Evolutionary conservation across 2,329 filamentous ascomycete genomes (phyloP).

Genomic region (Aspergillus cejpii): DNA sequence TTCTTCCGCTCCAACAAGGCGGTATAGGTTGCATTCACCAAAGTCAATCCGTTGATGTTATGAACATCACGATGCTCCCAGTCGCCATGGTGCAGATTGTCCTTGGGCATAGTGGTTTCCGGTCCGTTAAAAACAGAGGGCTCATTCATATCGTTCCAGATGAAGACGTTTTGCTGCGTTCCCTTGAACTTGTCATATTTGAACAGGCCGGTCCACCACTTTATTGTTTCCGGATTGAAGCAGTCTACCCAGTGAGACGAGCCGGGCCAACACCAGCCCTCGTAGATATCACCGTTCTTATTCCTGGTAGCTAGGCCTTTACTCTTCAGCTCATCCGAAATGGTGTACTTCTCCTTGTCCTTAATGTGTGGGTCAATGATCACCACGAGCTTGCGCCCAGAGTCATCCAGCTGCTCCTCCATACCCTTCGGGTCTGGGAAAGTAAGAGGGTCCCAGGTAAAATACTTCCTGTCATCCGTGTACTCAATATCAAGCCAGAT

Average conservation of each 20-base stretch:
- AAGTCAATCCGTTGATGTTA: conserved; percentile 91
- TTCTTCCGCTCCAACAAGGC: conserved; percentile 78
- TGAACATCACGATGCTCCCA: conserved; percentile 98
- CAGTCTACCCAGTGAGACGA: conserved; percentile 94
- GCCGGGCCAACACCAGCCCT: conserved; percentile 98
- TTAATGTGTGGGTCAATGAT: conserved; percentile 99
- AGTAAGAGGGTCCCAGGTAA: conserved; percentile 87
- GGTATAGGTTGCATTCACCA: conserved; percentile 88
- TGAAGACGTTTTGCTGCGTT: conserved; percentile 75
- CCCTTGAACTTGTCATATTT: conserved; percentile 83
- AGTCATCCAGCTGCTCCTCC: conserved; percentile 77
- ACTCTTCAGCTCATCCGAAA: conserved; percentile 74
- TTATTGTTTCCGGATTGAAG: conserved; percentile 84
- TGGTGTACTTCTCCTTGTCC: conserved; percentile 69
- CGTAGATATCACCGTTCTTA: conserved; percentile 82
- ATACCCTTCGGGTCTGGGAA: conserved; percentile 82
- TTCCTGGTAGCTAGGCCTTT: conserved; percentile 80
- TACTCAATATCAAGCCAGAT: conserved; percentile 99
- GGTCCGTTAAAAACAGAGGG: conserved; percentile 98
- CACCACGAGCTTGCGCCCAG: conserved; percentile 81
- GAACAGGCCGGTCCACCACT: conserved; percentile 89
- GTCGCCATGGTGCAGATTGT: conserved; percentile 82
- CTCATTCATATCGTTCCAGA: conserved; percentile 99
- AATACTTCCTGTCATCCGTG: conserved; percentile 94
- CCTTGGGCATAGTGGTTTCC: conserved; percentile 97